A percentile compares a stretch with the other conserved stretches of the same genome.
These are phyloP conservation scores for Scytalidium lignicola DNA, from an alignment of 2,329 filamentous ascomycete species.

Conservation along the genomic window DNA sequence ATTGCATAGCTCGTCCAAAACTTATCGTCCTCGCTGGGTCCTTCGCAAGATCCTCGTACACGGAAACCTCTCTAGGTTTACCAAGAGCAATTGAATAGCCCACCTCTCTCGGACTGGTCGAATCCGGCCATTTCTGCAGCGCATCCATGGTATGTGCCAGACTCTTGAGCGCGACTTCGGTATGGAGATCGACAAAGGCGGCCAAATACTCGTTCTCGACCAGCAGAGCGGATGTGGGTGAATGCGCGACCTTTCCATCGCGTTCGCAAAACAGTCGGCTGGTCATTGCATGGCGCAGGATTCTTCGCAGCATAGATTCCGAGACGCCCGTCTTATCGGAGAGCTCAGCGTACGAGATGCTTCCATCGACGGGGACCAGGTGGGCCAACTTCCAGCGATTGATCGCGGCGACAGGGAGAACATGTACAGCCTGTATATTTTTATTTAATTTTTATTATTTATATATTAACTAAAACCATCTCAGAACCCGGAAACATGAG, in stretches of 20 bases:
- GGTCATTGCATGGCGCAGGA: constrained; percentile 50
- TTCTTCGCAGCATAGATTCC: constrained; percentile 39
- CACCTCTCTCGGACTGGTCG: constrained; percentile 30
- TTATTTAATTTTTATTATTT: too few species aligned
- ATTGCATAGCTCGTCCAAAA: constrained; percentile 30
- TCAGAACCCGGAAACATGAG: too few species aligned
- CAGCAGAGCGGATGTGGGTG: constrained; percentile 30
- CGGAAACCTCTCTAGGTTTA: constrained; percentile 9
- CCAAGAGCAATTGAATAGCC: constrained; percentile 26
- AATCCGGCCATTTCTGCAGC: constrained; percentile 31
- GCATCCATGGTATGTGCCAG: constrained; percentile 28
- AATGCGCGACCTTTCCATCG: constrained; percentile 7
- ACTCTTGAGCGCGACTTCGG: constrained; percentile 26
- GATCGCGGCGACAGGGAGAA: constrained; percentile 4
- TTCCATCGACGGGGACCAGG: constrained; percentile 39
- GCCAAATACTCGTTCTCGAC: constrained; percentile 22
- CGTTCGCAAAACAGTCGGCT: constrained; percentile 34
- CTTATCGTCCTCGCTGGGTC: constrained; percentile 22
- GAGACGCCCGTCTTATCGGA: constrained; percentile 3
- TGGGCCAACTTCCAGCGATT: constrained; percentile 3
- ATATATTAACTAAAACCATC: too few species aligned
- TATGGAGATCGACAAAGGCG: constrained; percentile 29
- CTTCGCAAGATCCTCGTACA: constrained; percentile 26
- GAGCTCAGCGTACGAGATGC: constrained; percentile 38
- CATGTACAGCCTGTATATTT: constrained; percentile 1